phyloP scores from a whole-genome alignment of 2,329 filamentous ascomycete genomes.

The Colletotrichum sp. region DNA sequence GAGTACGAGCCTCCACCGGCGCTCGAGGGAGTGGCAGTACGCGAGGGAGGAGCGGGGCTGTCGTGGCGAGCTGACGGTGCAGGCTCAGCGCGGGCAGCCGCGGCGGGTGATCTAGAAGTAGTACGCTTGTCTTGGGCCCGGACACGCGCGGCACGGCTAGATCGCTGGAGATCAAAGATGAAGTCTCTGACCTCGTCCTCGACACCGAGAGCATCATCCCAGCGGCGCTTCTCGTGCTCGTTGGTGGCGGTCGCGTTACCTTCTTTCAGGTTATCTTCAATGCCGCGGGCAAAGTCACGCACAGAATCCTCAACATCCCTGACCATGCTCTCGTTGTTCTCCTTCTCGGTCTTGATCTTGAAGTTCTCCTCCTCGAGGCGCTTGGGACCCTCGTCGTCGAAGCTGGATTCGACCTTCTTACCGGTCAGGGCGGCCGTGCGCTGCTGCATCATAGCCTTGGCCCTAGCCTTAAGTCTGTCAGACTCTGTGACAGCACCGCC shows the following conservation, averaged over 20 bases:
- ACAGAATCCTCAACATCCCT: constrained; percentile 96
- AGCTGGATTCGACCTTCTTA: constrained; percentile 71
- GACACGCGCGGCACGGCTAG: constrained; percentile 77
- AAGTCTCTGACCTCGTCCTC: constrained; percentile 98
- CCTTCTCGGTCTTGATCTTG: constrained; percentile 81
- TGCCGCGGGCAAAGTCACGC: constrained; percentile 80
- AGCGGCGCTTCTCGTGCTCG: constrained; percentile 90
- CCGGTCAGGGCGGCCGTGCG: constrained; percentile 91
- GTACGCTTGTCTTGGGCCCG: constrained; percentile 62
- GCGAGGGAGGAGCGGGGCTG: constrained; percentile 58
- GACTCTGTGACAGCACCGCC: constrained; percentile 91
- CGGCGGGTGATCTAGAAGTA: constrained; percentile 42
- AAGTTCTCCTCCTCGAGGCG: constrained; percentile 88
- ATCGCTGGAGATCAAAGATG: constrained; percentile 93
- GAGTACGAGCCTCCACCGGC: constrained; percentile 73
- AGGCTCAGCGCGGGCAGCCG: constrained; percentile 49
- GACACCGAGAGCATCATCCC: constrained; percentile 95
- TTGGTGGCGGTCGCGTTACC: constrained; percentile 75
- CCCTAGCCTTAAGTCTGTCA: constrained; percentile 91
- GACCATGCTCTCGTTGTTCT: constrained; percentile 96
- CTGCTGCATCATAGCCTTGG: constrained; percentile 98
- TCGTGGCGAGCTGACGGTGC: constrained; percentile 49
- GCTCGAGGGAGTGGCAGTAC: constrained; percentile 55
- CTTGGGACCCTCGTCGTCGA: constrained; percentile 82
- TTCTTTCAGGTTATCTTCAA: constrained; percentile 89